Conservation (phyloP, 2,329 filamentous ascomycete species). For the Cladosporium oxysporum region DNA sequence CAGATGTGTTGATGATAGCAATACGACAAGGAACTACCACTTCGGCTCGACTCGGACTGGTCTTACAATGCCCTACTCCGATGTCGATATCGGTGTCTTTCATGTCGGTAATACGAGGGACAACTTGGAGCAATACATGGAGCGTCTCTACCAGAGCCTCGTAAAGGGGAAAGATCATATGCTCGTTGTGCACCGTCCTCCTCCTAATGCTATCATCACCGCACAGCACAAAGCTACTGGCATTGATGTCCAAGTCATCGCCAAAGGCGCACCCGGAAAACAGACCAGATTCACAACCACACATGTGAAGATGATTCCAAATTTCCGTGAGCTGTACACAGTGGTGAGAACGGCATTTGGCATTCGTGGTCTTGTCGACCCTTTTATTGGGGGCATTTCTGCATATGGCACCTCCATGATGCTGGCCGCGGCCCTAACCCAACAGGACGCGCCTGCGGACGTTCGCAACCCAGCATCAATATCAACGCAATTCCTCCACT, state of each 20-base stretch:
- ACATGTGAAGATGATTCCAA: slow-evolving; percentile 53
- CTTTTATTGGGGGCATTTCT: slow-evolving; percentile 52
- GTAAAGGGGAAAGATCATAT: slow-evolving; percentile 24
- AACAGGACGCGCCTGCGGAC: slow-evolving; percentile 12
- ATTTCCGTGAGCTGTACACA: slow-evolving; percentile 52
- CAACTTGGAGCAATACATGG: slow-evolving; percentile 13
- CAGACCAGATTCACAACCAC: slow-evolving; percentile 47
- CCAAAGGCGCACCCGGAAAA: slow-evolving; percentile 42
- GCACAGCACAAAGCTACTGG: slow-evolving; percentile 50
- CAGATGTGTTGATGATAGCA: not conserved
- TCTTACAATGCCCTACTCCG: slow-evolving; percentile 54
- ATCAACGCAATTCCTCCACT: slow-evolving; percentile 48
- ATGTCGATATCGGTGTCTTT: slow-evolving; percentile 53
- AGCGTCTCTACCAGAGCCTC: slow-evolving; percentile 26
- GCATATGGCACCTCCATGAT: slow-evolving; percentile 60
- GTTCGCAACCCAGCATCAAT: slow-evolving; percentile 28
- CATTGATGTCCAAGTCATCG: slow-evolving; percentile 55
- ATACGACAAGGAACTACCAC: slow-evolving; percentile 24
- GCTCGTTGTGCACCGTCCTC: slow-evolving; percentile 29
- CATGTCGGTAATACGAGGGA: not conserved
- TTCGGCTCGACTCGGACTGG: slow-evolving; percentile 58
- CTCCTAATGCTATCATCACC: slow-evolving; percentile 44
- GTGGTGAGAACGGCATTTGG: slow-evolving; percentile 54
- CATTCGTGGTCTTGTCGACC: slow-evolving; percentile 51
- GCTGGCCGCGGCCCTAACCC: slow-evolving; percentile 55